These are phyloP conservation scores for Psilocybe cyanescens DNA, from an alignment of 768 basidiomycete genomes.

Conservation along the genomic window DNA sequence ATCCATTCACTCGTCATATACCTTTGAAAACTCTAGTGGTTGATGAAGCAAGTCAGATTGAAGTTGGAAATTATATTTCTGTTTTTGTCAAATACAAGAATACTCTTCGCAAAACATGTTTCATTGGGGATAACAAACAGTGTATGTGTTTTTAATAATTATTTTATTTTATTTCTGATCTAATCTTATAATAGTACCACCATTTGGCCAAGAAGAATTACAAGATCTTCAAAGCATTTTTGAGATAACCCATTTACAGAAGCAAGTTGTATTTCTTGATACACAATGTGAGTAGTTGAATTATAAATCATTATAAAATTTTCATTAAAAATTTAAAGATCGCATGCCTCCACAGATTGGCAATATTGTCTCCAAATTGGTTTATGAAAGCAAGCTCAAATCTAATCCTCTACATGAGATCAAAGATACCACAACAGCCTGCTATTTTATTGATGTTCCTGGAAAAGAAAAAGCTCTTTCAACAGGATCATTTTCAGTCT, in stretches of 20 bases:
- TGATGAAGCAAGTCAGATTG: conserved; percentile 74
- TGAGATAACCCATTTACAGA: conserved; percentile 66
- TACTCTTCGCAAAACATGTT: conserved; percentile 54
- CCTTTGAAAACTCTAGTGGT: conserved; percentile 57
- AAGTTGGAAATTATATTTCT: conserved; percentile 54
- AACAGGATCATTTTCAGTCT: conserved; percentile 40
- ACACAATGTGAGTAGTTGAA: conserved; percentile 65
- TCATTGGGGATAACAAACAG: conserved; percentile 72
- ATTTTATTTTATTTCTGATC: conserved; percentile 16
- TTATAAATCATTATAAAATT: conserved; percentile 6
- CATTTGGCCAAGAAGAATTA: conserved; percentile 75
- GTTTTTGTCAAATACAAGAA: conserved; percentile 40
- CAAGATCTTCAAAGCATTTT: conserved; percentile 74
- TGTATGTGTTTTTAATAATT: conserved; percentile 40
- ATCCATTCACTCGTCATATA: conserved; percentile 34
- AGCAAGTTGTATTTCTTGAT: conserved; percentile 58
- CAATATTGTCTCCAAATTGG: conserved; percentile 63
- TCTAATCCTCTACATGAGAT: conserved; percentile 57
- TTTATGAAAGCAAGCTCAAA: conserved; percentile 66
- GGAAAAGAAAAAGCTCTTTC: conserved; percentile 37
- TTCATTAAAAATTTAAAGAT: conserved; percentile 44
- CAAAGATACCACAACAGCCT: conserved; percentile 46
- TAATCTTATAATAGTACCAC: conserved; percentile 60
- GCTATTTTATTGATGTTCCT: conserved; percentile 65
- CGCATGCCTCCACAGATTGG: conserved; percentile 87